A percentile compares a stretch with the other conserved stretches of the same genome.
These are phyloP conservation scores for Aspergillus sclerotioniger DNA, from an alignment of 495 filamentous ascomycete genomes.

Conservation along the genomic window DNA sequence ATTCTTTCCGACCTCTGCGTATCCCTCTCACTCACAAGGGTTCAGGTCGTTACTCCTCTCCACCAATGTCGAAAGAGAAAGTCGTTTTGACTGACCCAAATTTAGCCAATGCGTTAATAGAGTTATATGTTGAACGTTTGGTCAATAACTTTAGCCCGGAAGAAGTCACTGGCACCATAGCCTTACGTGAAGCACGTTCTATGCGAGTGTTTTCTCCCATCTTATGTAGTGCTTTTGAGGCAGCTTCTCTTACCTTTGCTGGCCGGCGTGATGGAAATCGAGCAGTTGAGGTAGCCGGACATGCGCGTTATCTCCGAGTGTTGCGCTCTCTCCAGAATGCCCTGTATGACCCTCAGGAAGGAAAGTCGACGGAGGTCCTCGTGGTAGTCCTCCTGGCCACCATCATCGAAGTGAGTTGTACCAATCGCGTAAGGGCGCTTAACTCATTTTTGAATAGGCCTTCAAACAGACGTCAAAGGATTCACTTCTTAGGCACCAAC, in stretches of 20 bases:
- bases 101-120: conserved; percentile 15
- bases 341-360: conserved; percentile 16
- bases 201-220: conserved; percentile 27
- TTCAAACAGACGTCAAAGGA: conserved; percentile 27
- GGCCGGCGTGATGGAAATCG: conserved; percentile 21
- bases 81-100: conserved; percentile 12
- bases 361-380: conserved; percentile 25
- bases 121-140: conserved; percentile 24
- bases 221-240: conserved; percentile 24
- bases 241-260: conserved; percentile 25
- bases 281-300: conserved; percentile 20
- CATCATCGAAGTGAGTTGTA: conserved; percentile 23
- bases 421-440: neutral
- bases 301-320: conserved; percentile 20
- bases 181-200: conserved; percentile 21
- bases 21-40: neutral
- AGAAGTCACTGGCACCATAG: conserved; percentile 20
- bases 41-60: conserved; percentile 4
- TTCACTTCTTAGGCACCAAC: conserved; percentile 25
- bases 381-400: conserved; percentile 23
- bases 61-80: conserved; percentile 5
- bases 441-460: conserved; percentile 15
- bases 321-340: conserved; percentile 21
- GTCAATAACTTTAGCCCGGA: conserved; percentile 24
- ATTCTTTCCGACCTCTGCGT: neutral